Evolutionary conservation across 331 rosid species (phyloP), one percentile per base, ranked within the genome.

Genomic region (Malus hybrid): DNA sequence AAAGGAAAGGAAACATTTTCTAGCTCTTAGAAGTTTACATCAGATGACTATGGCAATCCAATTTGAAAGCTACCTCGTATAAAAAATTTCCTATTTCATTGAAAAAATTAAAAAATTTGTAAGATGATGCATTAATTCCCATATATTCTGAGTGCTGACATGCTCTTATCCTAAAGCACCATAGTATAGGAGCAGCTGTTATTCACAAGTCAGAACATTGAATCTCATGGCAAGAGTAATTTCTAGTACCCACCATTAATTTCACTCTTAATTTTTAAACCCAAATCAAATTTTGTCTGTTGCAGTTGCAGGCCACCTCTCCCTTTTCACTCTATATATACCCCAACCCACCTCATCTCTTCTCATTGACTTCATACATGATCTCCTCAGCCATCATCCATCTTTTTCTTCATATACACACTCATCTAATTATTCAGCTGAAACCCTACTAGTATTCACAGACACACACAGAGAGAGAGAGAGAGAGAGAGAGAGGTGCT

Each of bases 291-390:
- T 62, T 69, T 69, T 52, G 65, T 28, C 54, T 36, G 29, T 4
- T 27, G n/a, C 63, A 69, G 77, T 1, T 0, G 1, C 34, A 24
- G 6, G 48, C 29, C 16, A 22, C 56, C 32, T 0, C 65, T 0
- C 50, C 52, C 29, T 31, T 8, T 65, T 46, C 67, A n/a, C 78
- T 20, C 71, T 83, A 84, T 90, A 85, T 86, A 80, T 83, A 85
- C 69, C 29, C 85, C 71, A 52, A 61, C 24, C 72, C 61, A 55
- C 29, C 82, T 22, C 86, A 64, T 64, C 36, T 29, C 39, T 48
- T 69, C 76, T 76, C 89, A 81, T 81, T 79, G 46, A 81, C 75
- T 81, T 70, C 31, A 71, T 24, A 27, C 5, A 6, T 13, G 19
- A 62, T 28, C 57, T 32, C 66, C 52, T n/a, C 6, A 33, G 33